Percentiles rank a stretch among this genome's conserved stretches.
These are phyloP conservation scores for Cordia subcordata DNA, from an alignment of 257 asterid species.

Conservation along the genomic window DNA sequence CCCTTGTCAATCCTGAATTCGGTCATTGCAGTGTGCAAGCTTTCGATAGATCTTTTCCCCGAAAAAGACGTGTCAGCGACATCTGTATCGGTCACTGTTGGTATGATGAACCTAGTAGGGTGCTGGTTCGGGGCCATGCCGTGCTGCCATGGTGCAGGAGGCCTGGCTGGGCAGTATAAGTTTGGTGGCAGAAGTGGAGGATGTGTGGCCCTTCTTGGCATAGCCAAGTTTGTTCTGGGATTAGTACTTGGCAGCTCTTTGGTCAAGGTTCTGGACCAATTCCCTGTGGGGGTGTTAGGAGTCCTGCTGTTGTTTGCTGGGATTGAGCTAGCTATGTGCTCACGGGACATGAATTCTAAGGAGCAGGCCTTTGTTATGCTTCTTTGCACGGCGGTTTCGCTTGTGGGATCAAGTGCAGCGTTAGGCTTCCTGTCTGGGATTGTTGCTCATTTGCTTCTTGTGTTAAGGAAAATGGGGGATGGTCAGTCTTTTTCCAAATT, in stretches of 20 bases:
- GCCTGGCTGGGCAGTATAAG: constrained; percentile 77
- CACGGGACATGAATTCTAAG: constrained; percentile 58
- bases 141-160: constrained; percentile 83
- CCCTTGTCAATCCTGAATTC: constrained; percentile 69
- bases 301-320: constrained; percentile 72
- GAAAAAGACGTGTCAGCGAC: constrained; percentile 56
- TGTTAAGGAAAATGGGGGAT: constrained; percentile 35
- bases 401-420: constrained; percentile 74
- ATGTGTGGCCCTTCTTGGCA: constrained; percentile 73
- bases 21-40: constrained; percentile 74
- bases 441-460: constrained; percentile 49
- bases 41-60: constrained; percentile 69
- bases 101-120: constrained; percentile 68
- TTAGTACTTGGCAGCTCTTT: constrained; percentile 60
- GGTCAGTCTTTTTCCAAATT: constrained; percentile 22
- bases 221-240: constrained; percentile 53
- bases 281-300: constrained; percentile 68
- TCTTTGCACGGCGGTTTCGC: constrained; percentile 57
- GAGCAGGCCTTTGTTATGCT: constrained; percentile 62
- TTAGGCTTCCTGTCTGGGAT: constrained; percentile 68
- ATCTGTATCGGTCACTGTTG: constrained; percentile 62
- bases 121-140: constrained; percentile 94
- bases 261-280: constrained; percentile 50
- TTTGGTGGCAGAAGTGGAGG: constrained; percentile 82
- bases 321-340: constrained; percentile 56